These are phyloP conservation scores for Saccharomycopsis sp. DNA, from an alignment of 805 yeast species.

Conservation along the genomic window DNA sequence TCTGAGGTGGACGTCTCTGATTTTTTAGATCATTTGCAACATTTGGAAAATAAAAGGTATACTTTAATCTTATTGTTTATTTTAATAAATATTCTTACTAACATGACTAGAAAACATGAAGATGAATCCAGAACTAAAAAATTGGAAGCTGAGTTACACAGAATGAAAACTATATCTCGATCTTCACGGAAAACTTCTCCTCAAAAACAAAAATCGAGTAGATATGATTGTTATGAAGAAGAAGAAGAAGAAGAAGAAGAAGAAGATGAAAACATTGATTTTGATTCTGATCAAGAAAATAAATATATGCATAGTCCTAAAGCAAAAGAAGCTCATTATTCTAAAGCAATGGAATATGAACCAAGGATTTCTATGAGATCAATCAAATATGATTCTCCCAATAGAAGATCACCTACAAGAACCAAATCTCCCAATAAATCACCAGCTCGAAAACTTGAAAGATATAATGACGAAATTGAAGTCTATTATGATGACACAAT, in stretches of 20 bases:
- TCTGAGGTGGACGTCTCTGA: slow-evolving; percentile 16
- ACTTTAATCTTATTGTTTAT: too few relatives aligned
- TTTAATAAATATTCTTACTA: too few relatives aligned
- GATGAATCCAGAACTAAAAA: slow-evolving; percentile 11
- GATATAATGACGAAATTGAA: too few relatives aligned
- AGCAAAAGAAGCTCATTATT: too few relatives aligned
- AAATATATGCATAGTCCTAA: too few relatives aligned
- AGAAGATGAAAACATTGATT: not conserved
- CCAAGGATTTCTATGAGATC: too few relatives aligned
- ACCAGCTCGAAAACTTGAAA: not conserved
- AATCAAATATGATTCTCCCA: too few relatives aligned
- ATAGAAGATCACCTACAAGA: too few relatives aligned
- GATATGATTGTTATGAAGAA: not conserved
- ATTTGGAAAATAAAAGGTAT: too few relatives aligned
- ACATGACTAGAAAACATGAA: slow-evolving; percentile 10
- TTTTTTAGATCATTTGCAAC: slow-evolving; percentile 12
- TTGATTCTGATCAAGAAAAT: slow-evolving; percentile 15
- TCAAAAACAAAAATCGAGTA: not conserved
- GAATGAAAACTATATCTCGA: slow-evolving; percentile 9
- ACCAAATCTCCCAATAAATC: too few relatives aligned
- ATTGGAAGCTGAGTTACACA: slow-evolving; percentile 4
- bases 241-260: not conserved
- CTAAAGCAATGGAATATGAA: not conserved
- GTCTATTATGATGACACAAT: too few relatives aligned
- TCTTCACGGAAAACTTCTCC: not conserved